A percentile compares a stretch with the other conserved stretches of the same genome.
These are phyloP conservation scores for Blastobotrys capitulatus DNA, from an alignment of 1,139 yeast species.

Conservation along the genomic window DNA sequence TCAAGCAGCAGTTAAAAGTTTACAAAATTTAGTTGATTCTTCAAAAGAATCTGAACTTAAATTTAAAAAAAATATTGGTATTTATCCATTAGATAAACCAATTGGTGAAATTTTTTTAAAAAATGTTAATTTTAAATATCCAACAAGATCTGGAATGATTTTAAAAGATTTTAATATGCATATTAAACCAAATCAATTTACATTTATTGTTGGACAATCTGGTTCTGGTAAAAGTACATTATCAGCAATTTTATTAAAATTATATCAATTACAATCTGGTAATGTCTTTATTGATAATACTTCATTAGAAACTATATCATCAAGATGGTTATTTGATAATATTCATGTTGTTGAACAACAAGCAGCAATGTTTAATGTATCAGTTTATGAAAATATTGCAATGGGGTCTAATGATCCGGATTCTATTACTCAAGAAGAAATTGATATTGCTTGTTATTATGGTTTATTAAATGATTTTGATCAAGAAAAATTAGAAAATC, in stretches of 20 bases:
- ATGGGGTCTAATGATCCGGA: conserved; percentile 32
- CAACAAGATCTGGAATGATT: conserved; percentile 46
- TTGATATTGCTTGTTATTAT: conserved; percentile 1
- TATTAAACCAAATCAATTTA: conserved; percentile 44
- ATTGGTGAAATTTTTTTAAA: conserved; percentile 46
- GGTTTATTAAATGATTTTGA: conserved; percentile 35
- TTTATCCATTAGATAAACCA: conserved; percentile 33
- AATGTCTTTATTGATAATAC: conserved; percentile 51
- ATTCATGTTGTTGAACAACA: conserved; percentile 70
- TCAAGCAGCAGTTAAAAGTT: conserved; percentile 20
- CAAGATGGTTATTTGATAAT: conserved; percentile 53
- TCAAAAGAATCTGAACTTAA: conserved; percentile 14
- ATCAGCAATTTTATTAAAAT: conserved; percentile 53
- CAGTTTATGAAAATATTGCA: conserved; percentile 58
- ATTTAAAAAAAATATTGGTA: conserved; percentile 18
- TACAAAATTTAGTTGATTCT: conserved; percentile 15
- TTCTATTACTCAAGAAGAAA: background rate
- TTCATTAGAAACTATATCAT: conserved; percentile 40
- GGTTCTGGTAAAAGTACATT: conserved; percentile 93
- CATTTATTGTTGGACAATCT: conserved; percentile 74
- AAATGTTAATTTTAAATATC: conserved; percentile 57
- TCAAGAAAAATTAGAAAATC: conserved; percentile 47
- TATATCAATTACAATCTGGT: conserved; percentile 50
- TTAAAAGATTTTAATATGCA: conserved; percentile 43
- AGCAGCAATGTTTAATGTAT: conserved; percentile 57